Conservation (phyloP, 2,329 filamentous ascomycete genomes). For the Orbilia brochopaga region DNA sequence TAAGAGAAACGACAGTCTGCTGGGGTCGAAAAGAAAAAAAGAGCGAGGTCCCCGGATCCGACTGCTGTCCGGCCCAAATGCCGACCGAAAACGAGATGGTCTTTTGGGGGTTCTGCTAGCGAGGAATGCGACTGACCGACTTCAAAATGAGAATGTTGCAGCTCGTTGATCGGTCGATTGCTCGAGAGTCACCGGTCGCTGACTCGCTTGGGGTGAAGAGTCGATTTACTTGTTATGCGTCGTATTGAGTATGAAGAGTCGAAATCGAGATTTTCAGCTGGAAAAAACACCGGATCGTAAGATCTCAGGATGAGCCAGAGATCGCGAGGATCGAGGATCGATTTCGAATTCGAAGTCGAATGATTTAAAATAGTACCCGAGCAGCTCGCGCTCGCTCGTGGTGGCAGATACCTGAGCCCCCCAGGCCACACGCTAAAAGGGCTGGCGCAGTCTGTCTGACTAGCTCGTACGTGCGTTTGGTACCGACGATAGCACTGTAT, state of each 20-base stretch:
- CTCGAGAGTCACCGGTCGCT: not conserved
- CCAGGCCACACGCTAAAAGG: not conserved
- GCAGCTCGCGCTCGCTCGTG: too few relatives aligned
- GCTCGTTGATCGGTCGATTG: not conserved
- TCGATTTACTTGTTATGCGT: too few relatives aligned
- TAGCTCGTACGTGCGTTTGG: too few relatives aligned
- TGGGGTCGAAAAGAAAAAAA: not conserved
- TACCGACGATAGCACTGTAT: not conserved
- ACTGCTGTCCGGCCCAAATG: conserved; percentile 18
- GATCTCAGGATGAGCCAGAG: not conserved
- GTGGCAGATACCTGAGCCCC: not conserved
- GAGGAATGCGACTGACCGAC: conserved; percentile 12
- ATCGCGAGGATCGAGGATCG: not conserved
- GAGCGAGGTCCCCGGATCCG: conserved; percentile 30
- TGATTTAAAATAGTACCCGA: not conserved
- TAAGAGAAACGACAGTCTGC: not conserved
- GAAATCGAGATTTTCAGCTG: too few relatives aligned
- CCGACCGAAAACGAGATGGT: conserved; percentile 16
- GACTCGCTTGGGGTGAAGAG: not conserved
- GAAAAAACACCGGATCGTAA: too few relatives aligned
- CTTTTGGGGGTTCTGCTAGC: conserved; percentile 9
- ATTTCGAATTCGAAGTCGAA: not conserved
- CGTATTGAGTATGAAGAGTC: too few relatives aligned
- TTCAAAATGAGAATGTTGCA: not conserved
- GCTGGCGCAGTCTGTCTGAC: not conserved